Evolutionary conservation across 768 basidiomycete species (phyloP).

Genomic region (Tylopilus balloui): DNA sequence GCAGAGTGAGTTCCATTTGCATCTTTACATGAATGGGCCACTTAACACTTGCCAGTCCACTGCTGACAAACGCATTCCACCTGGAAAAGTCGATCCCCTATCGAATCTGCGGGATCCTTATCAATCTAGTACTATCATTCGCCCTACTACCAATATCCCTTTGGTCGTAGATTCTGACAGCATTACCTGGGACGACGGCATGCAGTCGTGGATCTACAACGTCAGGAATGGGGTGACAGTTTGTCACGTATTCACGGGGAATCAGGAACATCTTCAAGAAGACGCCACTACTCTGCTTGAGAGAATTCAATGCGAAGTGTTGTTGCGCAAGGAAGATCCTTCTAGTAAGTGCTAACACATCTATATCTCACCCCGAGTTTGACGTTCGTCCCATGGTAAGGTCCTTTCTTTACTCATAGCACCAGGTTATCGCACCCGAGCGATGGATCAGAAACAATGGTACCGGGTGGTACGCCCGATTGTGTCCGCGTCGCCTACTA

Average conservation of each 20-base stretch:
- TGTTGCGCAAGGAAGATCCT: constrained; percentile 18
- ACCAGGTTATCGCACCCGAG: constrained; percentile 11
- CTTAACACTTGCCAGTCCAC: constrained; percentile 16
- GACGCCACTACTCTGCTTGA: constrained; percentile 36
- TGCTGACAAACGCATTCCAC: background rate
- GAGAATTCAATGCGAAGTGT: constrained; percentile 36
- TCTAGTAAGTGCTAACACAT: constrained; percentile 17
- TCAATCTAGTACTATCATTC: constrained; percentile 10
- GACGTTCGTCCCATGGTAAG: constrained; percentile 11
- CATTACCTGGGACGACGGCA: constrained; percentile 28
- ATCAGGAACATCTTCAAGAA: constrained; percentile 37
- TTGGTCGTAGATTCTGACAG: constrained; percentile 10
- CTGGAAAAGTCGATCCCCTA: constrained; percentile 21
- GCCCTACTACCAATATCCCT: constrained; percentile 19
- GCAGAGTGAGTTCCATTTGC: constrained; percentile 33
- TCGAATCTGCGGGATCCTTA: constrained; percentile 21
- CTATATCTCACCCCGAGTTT: background rate
- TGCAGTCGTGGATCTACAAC: constrained; percentile 27
- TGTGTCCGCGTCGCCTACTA: constrained; percentile 20
- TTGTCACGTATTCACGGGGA: constrained; percentile 49
- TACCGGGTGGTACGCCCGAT: constrained; percentile 26
- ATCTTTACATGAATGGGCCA: background rate
- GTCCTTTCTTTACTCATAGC: constrained; percentile 27
- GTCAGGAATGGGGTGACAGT: constrained; percentile 24
- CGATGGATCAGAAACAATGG: constrained; percentile 11